Conservation (phyloP, 1,139 yeast genomes). For the Suhomyces anneliseae region DNA sequence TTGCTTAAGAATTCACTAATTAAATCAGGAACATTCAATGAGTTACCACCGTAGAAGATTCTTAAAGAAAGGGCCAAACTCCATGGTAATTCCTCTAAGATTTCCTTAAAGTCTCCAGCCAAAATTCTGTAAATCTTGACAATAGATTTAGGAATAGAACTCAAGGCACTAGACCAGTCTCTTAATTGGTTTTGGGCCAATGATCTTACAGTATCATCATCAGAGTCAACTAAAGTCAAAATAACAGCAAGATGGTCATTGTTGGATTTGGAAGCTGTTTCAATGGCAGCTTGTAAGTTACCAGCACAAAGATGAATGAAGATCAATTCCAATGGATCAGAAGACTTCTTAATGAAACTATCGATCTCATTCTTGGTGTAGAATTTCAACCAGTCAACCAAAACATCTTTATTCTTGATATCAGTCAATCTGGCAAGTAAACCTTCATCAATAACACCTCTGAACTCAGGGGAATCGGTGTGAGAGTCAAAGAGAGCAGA, state of each 20-base stretch:
- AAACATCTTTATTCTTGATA: slow-evolving; percentile 38
- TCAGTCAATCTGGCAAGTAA: slow-evolving; percentile 22
- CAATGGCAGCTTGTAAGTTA: slow-evolving; percentile 61
- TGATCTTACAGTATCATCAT: slow-evolving; percentile 53
- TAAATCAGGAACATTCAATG: slow-evolving; percentile 45
- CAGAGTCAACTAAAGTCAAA: slow-evolving; percentile 70
- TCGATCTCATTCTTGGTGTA: slow-evolving; percentile 23
- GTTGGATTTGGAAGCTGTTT: slow-evolving; percentile 54
- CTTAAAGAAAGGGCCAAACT: slow-evolving; percentile 56
- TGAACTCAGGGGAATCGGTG: slow-evolving; percentile 2
- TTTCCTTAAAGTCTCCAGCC: slow-evolving; percentile 51
- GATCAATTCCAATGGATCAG: slow-evolving; percentile 48
- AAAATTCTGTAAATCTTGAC: slow-evolving; percentile 64
- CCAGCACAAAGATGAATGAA: slow-evolving; percentile 57
- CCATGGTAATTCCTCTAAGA: slow-evolving; percentile 62
- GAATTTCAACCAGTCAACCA: slow-evolving; percentile 42
- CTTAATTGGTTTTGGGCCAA: slow-evolving; percentile 62
- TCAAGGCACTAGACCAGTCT: slow-evolving; percentile 58
- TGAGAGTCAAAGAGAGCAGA: slow-evolving; percentile 56
- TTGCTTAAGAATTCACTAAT: slow-evolving; percentile 22
- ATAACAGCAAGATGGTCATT: slow-evolving; percentile 71
- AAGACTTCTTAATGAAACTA: slow-evolving; percentile 14
- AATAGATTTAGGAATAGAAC: slow-evolving; percentile 52
- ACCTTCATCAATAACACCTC: slow-evolving; percentile 24
- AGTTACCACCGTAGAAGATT: slow-evolving; percentile 58